Evolutionary conservation across 1,284 basidiomycete genomes (phyloP).

Genomic region (Cryptococcus floricola): DNA sequence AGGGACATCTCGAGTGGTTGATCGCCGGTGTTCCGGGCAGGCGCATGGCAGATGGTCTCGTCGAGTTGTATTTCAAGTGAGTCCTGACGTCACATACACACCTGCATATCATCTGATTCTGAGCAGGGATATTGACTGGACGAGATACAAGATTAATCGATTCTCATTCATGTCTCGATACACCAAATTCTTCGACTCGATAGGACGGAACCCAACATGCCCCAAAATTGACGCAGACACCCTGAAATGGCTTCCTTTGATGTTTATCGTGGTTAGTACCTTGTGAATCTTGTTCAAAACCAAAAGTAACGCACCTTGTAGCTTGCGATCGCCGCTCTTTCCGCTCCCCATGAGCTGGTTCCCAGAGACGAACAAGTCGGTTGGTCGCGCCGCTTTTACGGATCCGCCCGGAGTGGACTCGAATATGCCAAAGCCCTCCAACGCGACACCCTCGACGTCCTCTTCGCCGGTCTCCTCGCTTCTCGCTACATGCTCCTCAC

Average conservation of each 20-base stretch:
- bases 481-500: constrained; percentile 51
- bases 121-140: constrained; percentile 45
- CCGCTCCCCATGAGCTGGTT: constrained; percentile 45
- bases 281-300: not conserved
- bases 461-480: constrained; percentile 49
- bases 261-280: constrained; percentile 49
- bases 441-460: constrained; percentile 49
- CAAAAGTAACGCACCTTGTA: constrained; percentile 10
- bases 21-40: constrained; percentile 48
- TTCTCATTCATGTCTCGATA: constrained; percentile 46
- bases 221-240: constrained; percentile 48
- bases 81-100: constrained; percentile 7
- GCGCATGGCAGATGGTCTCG: constrained; percentile 46
- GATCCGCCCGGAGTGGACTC: constrained; percentile 45
- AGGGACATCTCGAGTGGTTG: constrained; percentile 46
- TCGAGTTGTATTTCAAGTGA: constrained; percentile 47
- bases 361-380: constrained; percentile 42
- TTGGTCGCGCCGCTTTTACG: constrained; percentile 50
- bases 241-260: constrained; percentile 49
- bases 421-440: constrained; percentile 51
- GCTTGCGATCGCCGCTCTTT: constrained; percentile 50
- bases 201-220: constrained; percentile 42
- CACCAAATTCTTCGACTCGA: constrained; percentile 46
- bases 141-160: constrained; percentile 50
- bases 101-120: not conserved